Evolutionary conservation across 169 alveolate genomes (phyloP).

Genomic region (Plasmodium gonderi): DNA sequence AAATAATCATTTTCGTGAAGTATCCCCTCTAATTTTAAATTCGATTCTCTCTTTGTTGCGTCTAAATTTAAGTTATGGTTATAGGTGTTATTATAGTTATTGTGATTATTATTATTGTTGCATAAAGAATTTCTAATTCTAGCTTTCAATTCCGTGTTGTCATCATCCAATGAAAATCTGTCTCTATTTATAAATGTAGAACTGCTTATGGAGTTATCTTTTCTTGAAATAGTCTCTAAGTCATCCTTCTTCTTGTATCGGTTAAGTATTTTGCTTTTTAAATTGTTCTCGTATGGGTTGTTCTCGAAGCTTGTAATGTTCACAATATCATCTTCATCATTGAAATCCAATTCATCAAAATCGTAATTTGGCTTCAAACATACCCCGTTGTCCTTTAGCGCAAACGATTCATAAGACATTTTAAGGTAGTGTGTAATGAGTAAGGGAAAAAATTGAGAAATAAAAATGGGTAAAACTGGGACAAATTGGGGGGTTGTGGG

Average conservation of each 20-base stretch:
- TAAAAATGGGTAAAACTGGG: neutral
- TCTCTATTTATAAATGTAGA: slow-evolving; percentile 25
- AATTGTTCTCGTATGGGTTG: neutral
- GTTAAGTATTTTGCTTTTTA: slow-evolving; percentile 19
- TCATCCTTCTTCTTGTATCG: slow-evolving; percentile 22
- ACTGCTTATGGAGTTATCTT: slow-evolving; percentile 8
- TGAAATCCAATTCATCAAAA: slow-evolving; percentile 13
- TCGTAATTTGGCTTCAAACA: slow-evolving; percentile 11
- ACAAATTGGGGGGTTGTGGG: neutral
- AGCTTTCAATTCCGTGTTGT: slow-evolving; percentile 24
- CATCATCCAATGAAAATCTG: slow-evolving; percentile 9
- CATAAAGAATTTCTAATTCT: slow-evolving; percentile 42
- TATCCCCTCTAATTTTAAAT: slow-evolving; percentile 57
- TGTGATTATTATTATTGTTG: slow-evolving; percentile 11
- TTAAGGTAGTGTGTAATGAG: neutral
- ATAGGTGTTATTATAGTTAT: neutral
- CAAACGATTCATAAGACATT: slow-evolving; percentile 52
- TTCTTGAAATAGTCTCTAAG: neutral
- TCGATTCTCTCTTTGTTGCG: slow-evolving; percentile 20
- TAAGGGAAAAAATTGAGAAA: neutral
- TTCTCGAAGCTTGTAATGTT: slow-evolving; percentile 7
- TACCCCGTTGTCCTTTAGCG: neutral
- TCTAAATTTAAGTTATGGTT: neutral
- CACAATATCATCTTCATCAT: slow-evolving; percentile 33
- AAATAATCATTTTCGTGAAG: slow-evolving; percentile 60